Base-by-base conservation (phyloP, 2,329 filamentous ascomycete species). In the Sporothrix protearum region DNA sequence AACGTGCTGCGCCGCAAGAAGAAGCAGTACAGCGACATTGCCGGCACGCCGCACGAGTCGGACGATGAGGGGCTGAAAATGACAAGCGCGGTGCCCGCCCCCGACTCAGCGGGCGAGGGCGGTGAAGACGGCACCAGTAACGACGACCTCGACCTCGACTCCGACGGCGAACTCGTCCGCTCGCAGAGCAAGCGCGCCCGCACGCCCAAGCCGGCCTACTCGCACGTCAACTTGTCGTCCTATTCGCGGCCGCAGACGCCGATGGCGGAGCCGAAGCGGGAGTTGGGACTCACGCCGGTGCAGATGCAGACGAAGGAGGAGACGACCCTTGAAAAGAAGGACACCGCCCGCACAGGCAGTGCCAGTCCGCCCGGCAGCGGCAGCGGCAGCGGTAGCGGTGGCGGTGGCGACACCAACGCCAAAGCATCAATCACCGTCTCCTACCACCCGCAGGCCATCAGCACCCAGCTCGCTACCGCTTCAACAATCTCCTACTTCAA, bases 401-500 rank as follows among this genome's bases (percentile, higher is more conserved):
- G 30, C 30, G 55, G 30, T 8, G 19, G 14, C 42, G 42, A 47
- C 42, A 39, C 28, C 16, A 55, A 51, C 0, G 70, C 53, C 19
- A 71, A n/a, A 28, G 42, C 22, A 77, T 51, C 70, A n/a, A n/a
- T n/a, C 9, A 78, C 78, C 42, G 77, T 81, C 2, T 87, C 87
- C 6, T 85, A 88, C 73, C 87, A 85, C 63, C 81, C 86, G 0
- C 82, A 86, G 73, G 86, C 87, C 1, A 82, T 97, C 73, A 89
- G 88, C 76, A 98, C 96, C 0, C 89, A 94, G n/a, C 87, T 99
- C 10, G 94, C 95, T 19, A 97, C 95, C 79, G 94, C 93, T 0
- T 95, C 91, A n/a, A 97, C 97, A 89, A 96, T 99, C 47, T 97
- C 95, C 0, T 98, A 98, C 81, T 97, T 97, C 80, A 96, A 97